Base-by-base conservation (phyloP, 2,329 filamentous ascomycete species). In the Thelonectria rubi region DNA sequence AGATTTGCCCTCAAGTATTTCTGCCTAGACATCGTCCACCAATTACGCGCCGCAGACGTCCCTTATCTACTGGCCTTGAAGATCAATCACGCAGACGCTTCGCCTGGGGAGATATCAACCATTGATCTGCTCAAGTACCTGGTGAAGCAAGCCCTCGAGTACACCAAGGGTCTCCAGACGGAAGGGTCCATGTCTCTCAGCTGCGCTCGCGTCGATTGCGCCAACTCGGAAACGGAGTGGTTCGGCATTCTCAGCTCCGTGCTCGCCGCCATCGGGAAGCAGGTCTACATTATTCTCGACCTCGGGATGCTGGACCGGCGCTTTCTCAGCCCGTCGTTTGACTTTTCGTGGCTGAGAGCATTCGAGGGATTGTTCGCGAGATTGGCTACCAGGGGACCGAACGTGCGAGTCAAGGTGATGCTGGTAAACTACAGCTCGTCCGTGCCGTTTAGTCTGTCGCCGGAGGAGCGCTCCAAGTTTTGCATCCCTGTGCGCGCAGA, bases 111-210 rank as follows among this genome's bases (percentile, higher is more conserved):
- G 6, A 32, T 34, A 4, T 42, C 20, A 15, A 26, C 11, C 12
- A n/a, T 40, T 9, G 21, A 24, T 4, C 18, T 49, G 6, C 21
- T 56, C 18, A 56, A 56, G n/a, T 56, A 56, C n/a, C 30, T 56
- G 4, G 34, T 43, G 11, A 30, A 12, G 18, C 53, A 56, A 17
- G 45, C 10, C 2, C 21, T 56, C 5, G n/a, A 39, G n/a, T 42
- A 14, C 43, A 40, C 14, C 32, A 48, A 12, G 3, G 17, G 21
- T 10, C 14, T 49, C 2, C 53, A 56, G n/a, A 56, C 53, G 3
- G 53, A 56, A 42, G 40, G 15, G 21, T 40, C 43, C 17, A 49
- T 56, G 53, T 40, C 45, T 2, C 53, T 49, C 15, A 42, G 17
- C 10, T 43, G 40, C 17, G 18, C 40, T 20, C 10, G n/a, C 10